Conservation (phyloP, 2,329 filamentous ascomycete genomes). For the Didymella glomerata region DNA sequence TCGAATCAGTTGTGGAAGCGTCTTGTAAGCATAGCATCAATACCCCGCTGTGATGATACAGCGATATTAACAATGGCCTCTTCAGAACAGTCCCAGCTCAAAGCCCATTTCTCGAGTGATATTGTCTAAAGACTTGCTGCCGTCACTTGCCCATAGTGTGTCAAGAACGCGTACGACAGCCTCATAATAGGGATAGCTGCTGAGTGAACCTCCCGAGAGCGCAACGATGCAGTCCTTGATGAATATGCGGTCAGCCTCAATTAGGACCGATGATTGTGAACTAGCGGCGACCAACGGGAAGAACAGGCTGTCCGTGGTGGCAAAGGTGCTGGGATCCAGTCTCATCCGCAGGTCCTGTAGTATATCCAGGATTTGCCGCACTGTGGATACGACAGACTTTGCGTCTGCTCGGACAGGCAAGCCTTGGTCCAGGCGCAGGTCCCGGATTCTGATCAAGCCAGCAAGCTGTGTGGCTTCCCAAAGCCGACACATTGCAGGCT, state of each 20-base stretch:
- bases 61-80: not conserved
- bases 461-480: conserved; percentile 16
- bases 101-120: conserved; percentile 9
- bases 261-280: conserved; percentile 4
- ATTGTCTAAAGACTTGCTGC: not conserved
- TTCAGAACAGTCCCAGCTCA: conserved; percentile 17
- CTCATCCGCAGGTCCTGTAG: conserved; percentile 10
- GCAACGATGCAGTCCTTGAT: conserved; percentile 8
- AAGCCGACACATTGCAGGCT: conserved; percentile 14
- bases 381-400: not conserved
- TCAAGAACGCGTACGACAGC: conserved; percentile 1
- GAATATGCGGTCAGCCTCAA: not conserved
- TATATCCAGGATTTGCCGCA: conserved; percentile 2
- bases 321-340: conserved; percentile 4
- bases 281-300: conserved; percentile 8
- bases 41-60: not conserved
- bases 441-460: conserved; percentile 13
- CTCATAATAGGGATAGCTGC: conserved; percentile 12
- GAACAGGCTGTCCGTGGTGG: conserved; percentile 1
- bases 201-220: not conserved
- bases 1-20: not conserved
- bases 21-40: not conserved
- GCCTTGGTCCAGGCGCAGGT: conserved; percentile 3
- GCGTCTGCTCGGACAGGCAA: not conserved
- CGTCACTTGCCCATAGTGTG: conserved; percentile 2